Conservation (phyloP, 768 basidiomycete genomes). For the Termitomyces sp. region DNA sequence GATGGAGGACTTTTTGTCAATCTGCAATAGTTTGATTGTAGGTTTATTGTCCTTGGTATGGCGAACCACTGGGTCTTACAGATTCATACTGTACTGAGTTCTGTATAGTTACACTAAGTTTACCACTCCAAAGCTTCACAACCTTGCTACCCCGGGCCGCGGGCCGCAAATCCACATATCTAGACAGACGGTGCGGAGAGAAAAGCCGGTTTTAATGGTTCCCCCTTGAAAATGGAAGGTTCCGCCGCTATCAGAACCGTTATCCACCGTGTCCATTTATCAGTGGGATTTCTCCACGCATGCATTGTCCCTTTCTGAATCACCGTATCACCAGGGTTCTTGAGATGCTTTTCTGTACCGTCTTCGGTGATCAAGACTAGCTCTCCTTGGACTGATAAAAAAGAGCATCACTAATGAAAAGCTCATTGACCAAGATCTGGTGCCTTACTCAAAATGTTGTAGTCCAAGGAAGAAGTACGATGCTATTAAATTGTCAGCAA, state of each 20-base stretch:
- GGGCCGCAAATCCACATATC: conserved; percentile 1
- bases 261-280: conserved; percentile 46
- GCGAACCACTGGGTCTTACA: background rate
- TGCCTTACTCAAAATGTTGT: conserved; percentile 50
- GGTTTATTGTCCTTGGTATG: background rate
- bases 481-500: conserved; percentile 22
- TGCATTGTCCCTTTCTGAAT: conserved; percentile 57
- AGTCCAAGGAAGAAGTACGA: conserved; percentile 55
- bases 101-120: background rate
- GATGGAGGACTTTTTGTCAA: conserved; percentile 77
- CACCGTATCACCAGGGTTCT: conserved; percentile 51
- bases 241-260: conserved; percentile 50
- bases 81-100: background rate
- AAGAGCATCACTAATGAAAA: background rate
- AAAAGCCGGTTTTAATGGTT: conserved; percentile 28
- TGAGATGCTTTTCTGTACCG: conserved; percentile 46
- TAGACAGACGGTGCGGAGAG: conserved; percentile 10
- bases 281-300: conserved; percentile 56
- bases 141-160: conserved; percentile 3
- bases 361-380: conserved; percentile 53
- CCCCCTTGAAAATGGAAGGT: conserved; percentile 43
- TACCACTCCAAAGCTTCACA: too few species aligned
- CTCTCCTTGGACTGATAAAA: conserved; percentile 46
- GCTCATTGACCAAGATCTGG: background rate
- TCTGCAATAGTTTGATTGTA: conserved; percentile 40